Base-by-base conservation (phyloP, 768 basidiomycete species). In the Boletus edulis region DNA sequence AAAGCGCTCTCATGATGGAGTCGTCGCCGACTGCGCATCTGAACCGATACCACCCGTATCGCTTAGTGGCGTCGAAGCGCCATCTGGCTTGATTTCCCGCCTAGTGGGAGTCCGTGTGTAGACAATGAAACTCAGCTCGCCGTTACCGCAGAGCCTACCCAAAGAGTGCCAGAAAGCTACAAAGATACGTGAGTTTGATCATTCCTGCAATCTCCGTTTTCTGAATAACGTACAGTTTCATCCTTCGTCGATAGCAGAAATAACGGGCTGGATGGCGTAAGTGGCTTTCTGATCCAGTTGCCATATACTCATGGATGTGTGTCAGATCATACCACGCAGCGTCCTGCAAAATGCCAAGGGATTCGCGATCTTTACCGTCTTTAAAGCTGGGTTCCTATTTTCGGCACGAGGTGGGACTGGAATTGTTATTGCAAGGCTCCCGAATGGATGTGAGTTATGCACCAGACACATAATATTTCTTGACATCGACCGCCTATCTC, bases 311-410 rank as follows among this genome's bases (percentile, higher is more conserved):
- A 48, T 42, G 12, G 24, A 24, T 17, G 20, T 49, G 39, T 22
- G 18, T 44, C 52, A 84, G 81, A 75, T 85, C 56, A 78, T 86
- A 54, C 84, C 84, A 32, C 74, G 77, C 22, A 68, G 62, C 38
- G 77, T 87, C 10, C 73, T 87, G 20, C 77, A 83, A 59, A 72
- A 77, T 54, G 85, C 85, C 15, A 78, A 72, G 31, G 85, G 94
- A 5, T 96, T 96, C 66, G 93, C 91, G n/a, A 91, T 94, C 45
- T 93, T 94, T 69, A 91, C 89, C 5, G 81, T 94, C 49, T 80
- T 92, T 73, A 94, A 94, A 64, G 82, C 78, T 20, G 78, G 78
- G 2, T 83, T 86, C 62, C 62, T 85, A 15, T 84, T 94, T 72
- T 81, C 81, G 41, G 91, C 90, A 3, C 77, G 91, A 63, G 94